Base-by-base conservation (phyloP, 139 green algal genomes). In the Chlamydomonas sp. region DNA sequence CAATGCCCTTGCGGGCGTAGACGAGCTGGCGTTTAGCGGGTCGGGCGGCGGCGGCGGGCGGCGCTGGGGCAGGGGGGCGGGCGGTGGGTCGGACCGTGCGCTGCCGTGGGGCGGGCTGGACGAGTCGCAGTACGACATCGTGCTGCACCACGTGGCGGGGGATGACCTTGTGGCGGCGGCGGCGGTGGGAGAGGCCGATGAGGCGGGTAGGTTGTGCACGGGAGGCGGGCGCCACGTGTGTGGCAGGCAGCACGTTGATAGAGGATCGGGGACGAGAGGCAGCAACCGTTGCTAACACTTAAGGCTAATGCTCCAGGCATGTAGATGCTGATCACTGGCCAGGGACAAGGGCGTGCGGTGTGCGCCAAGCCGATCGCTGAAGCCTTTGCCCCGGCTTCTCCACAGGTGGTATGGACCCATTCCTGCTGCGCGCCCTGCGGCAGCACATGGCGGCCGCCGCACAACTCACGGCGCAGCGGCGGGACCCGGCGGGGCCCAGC, bases 51-150 rank as follows among this genome's bases (percentile, higher is more conserved):
- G 12, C 58, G 58, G 80, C 80, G 68, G 80, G 20, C 59, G 67
- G 3, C 49, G 79, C 20, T 7, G 31, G 63, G 79, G 14, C 31
- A 64, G n/a, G 59, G 8, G 82, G 14, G 83, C 73, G 3, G 82
- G 69, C 58, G 20, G 58, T 1, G 71, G 71, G 5, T 31, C 10
- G 61, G 62, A 67, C 73, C 62, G 4, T n/a, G 1, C 63, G 62
- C 3, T 72, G 83, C 83, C 31, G 57, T 16, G 83, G 84, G 74
- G 69, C 61, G 9, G 75, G 84, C 69, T 88, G 75, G 74, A 88
- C 18, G 75, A 82, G 2, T 57, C 14, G 1, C 58, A 75, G 6
- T 88, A 83, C 20, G 84, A 88, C 12, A 1, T 83, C 63, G 75
- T 88, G 20, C 17, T 83, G 63, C 18, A 69, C 15, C 57, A 62